Conservation (phyloP, 2,329 filamentous ascomycete species). For the Colletotrichum horii region DNA sequence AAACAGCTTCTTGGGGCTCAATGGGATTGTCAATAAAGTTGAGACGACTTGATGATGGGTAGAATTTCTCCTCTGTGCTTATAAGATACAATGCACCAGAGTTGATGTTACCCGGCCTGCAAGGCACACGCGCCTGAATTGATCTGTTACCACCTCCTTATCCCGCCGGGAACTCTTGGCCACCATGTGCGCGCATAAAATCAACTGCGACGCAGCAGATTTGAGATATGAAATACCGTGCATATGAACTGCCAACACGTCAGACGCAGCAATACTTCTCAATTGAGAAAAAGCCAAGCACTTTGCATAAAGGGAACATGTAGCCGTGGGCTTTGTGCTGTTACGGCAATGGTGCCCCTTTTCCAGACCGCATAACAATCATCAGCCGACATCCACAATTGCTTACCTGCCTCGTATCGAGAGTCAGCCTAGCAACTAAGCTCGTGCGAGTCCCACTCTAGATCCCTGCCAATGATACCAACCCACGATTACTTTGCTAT, state of each 20-base stretch:
- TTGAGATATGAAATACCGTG: background rate
- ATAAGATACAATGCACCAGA: background rate
- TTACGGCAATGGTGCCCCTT: background rate
- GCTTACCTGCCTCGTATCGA: conserved; percentile 3
- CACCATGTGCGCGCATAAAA: background rate
- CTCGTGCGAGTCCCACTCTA: background rate
- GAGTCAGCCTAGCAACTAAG: conserved; percentile 1
- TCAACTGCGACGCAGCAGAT: background rate
- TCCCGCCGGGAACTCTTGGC: background rate
- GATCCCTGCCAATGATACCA: background rate
- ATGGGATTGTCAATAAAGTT: background rate
- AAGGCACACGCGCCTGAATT: background rate
- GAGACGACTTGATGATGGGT: background rate
- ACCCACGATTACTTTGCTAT: background rate
- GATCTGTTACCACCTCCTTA: background rate
- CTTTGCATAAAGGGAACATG: background rate
- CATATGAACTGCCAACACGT: background rate
- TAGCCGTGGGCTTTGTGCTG: background rate
- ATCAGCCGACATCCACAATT: background rate
- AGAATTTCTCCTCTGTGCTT: background rate
- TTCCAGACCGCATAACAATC: background rate
- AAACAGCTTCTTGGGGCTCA: background rate
- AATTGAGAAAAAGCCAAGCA: background rate
- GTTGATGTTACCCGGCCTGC: background rate
- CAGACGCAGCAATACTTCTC: background rate